These are phyloP conservation scores for Pontederia crassipes DNA, from an alignment of 176 grass and related monocot genomes.

Conservation along the genomic window DNA sequence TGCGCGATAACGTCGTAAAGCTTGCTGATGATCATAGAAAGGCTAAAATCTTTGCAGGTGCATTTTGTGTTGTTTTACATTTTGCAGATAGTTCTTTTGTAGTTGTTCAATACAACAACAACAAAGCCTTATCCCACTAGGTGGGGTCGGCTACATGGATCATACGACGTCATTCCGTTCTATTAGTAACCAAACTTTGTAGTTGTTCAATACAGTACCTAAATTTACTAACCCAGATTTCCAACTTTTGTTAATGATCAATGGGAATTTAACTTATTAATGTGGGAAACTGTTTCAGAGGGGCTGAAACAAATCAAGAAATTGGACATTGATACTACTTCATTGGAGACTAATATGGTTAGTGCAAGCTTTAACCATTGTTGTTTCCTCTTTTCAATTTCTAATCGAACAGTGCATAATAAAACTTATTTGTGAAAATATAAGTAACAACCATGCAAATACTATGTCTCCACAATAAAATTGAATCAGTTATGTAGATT, in stretches of 20 bases:
- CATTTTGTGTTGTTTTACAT: neutral
- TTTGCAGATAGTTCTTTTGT: neutral
- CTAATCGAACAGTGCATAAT: neutral
- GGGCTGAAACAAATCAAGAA: slow-evolving; percentile 67
- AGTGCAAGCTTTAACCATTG: neutral
- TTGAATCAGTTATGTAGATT: neutral
- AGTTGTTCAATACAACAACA: too few relatives aligned
- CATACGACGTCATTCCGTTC: too few relatives aligned
- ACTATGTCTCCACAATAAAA: neutral
- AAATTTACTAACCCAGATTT: too few relatives aligned
- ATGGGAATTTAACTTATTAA: neutral
- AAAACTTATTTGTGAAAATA: too few relatives aligned
- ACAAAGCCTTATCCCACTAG: too few relatives aligned
- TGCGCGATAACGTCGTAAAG: slow-evolving; percentile 57
- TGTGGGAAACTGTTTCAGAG: slow-evolving; percentile 30
- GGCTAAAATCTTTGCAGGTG: slow-evolving; percentile 79
- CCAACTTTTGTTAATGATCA: too few relatives aligned
- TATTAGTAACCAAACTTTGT: too few relatives aligned
- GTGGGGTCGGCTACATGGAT: too few relatives aligned
- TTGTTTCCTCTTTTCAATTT: neutral
- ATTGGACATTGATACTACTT: slow-evolving; percentile 37
- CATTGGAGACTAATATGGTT: slow-evolving; percentile 88
- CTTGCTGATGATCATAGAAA: slow-evolving; percentile 75
- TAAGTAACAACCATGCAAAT: too few relatives aligned
- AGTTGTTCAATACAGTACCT: too few relatives aligned